Evolutionary conservation across 441 rosid species (phyloP), one percentile per base, ranked within the genome.

Genomic region (Erodium texanum): DNA sequence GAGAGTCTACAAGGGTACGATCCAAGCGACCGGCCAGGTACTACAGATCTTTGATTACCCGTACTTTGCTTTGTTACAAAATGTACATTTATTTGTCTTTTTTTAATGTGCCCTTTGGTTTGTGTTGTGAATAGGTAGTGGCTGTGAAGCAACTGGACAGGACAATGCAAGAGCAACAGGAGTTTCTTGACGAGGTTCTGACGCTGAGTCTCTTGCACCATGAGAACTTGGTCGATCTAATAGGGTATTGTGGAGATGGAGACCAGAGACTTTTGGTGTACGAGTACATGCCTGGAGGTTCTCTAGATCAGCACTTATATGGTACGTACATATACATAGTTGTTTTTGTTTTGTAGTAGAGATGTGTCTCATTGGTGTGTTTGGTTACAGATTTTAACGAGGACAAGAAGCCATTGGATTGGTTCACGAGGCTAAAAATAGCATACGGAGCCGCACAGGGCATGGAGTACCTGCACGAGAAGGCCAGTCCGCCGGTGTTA

Each of bases 161-260:
- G 68, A 86, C 89, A 59, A 58, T 79, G 70, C 85, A 89, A 66
- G 96, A 79, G 62, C 83, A 79, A 80, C 83, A 80, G 65, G 93
- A 94, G 74, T 91, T 91, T 69, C 85, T 88, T 56, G 77, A 45
- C 16, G 96, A 89, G 72, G 96, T 91, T 54, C 20, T 52, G 67
- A 70, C 64, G 23, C 70, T 92, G 66, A 84, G 93, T 69, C 78
- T 67, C 20, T 62, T 89, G 7, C 81, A 83, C 61, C 97, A 94
- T 75, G 85, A 79, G 0, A 89, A 89, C 77, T 82, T 93, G 45
- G 86, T 88, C 34, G 82, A 79, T 61, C 85, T 94, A 38, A 58
- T 94, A 1, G 97, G 99, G 1, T 92, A 85, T 50, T 92, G 99
- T 23, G 93, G 93, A 0, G 97, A 94, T 80, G 99, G 97, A 56